Base-by-base conservation (phyloP, 2,329 filamentous ascomycete species). In the Onygena corvina region DNA sequence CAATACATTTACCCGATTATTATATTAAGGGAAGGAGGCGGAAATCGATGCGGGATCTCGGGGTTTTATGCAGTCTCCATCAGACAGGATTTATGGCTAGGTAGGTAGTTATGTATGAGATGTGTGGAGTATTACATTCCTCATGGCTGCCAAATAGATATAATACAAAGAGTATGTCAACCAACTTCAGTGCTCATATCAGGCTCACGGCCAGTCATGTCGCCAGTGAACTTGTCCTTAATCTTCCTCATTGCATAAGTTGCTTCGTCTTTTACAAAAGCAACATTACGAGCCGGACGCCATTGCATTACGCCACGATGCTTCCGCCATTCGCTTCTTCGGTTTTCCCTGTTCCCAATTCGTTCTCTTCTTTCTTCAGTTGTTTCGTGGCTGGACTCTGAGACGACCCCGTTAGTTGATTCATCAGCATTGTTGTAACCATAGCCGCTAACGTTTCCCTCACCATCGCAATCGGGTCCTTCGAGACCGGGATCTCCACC, bases 241-340 rank as follows among this genome's bases (percentile, higher is more conserved):
- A 93, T 68, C 64, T 85, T 86, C 38, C 81, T 74, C 3, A 88
- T 66, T 0, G 85, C 86, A 67, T 82, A 89, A 59, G 84, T 83
- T 0, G 84, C 80, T 71, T 96, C 86, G 59, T 95, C 76, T 68
- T 92, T 94, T 36, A 83, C 89, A 64, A 95, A 96, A 56, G 81
- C 80, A 18, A 80, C 73, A 62, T 94, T 94, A 34, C 90, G 76
- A 63, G 89, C 84, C 0, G 90, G 89, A 60, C 81, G 85, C 88
- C 89, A 96, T 65, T 96, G 90, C 86, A 95, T 94, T 61, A 94
- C 60, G 0, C 90, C 90, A 8, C 89, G 76, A 58, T 95, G 88
- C 68, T 89, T 87, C 0, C 89, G 78, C 63, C 89, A 83, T 62
- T 95, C 74, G 29, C 64, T 68, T 42, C 67, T 65, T 52, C 64